Percentiles rank a stretch among this genome's conserved stretches.
Evolutionary conservation across 306 rosid genomes (phyloP).

Genomic region (Canavalia gladiata): DNA sequence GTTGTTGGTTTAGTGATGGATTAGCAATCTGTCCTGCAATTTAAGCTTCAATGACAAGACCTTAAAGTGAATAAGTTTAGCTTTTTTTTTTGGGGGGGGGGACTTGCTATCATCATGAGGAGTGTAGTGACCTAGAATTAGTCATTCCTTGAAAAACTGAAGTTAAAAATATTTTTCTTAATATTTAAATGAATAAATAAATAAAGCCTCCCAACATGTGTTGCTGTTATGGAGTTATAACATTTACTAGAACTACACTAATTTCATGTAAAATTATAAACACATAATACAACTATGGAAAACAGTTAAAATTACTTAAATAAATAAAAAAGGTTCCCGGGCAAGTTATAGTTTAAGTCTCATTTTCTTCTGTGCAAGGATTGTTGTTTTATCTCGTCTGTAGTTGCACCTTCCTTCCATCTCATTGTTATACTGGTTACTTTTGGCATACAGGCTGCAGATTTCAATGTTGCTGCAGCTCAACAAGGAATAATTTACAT

Average conservation of each 20-base stretch:
- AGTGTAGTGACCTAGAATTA: not conserved
- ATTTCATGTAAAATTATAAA: not conserved
- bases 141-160: not conserved
- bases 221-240: conserved; percentile 14
- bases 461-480: conserved; percentile 96
- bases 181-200: conserved; percentile 4
- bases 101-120: not conserved
- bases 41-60: not conserved
- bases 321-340: not conserved
- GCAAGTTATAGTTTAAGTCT: not conserved
- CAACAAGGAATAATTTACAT: conserved; percentile 98
- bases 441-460: conserved; percentile 80
- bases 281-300: not conserved
- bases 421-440: conserved; percentile 42
- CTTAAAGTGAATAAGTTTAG: not conserved
- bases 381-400: conserved; percentile 22
- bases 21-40: not conserved
- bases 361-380: not conserved
- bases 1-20: not conserved
- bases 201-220: not conserved
- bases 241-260: not conserved
- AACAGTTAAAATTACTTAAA: not conserved
- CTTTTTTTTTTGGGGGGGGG: not conserved
- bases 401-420: conserved; percentile 35
- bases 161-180: not conserved